These are phyloP conservation scores for Golovinomyces cichoracearum DNA, from an alignment of 2,329 filamentous ascomycete genomes.

Conservation along the genomic window DNA sequence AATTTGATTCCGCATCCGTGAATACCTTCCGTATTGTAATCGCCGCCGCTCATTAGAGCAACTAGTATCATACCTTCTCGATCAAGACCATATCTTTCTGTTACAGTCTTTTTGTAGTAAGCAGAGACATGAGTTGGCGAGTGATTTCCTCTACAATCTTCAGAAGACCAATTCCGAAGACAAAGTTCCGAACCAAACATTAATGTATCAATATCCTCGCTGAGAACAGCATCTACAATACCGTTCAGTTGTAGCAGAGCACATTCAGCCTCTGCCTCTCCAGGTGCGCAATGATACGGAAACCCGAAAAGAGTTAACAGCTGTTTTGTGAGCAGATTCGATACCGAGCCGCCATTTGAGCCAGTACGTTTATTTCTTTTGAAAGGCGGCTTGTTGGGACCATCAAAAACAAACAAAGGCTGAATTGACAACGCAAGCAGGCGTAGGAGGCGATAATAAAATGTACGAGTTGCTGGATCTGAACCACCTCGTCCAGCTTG, in stretches of 20 bases:
- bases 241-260: conserved; percentile 59
- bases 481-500: conserved; percentile 65
- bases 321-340: conserved; percentile 55
- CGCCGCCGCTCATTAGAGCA: conserved; percentile 81
- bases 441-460: conserved; percentile 73
- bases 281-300: conserved; percentile 59
- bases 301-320: conserved; percentile 70
- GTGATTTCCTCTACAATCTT: conserved; percentile 35
- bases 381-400: conserved; percentile 56
- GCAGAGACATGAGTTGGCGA: conserved; percentile 64
- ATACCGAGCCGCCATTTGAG: conserved; percentile 35
- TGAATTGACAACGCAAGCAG: conserved; percentile 55
- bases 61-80: conserved; percentile 79
- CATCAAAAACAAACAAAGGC: conserved; percentile 76
- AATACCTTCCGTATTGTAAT: conserved; percentile 75
- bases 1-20: conserved; percentile 67
- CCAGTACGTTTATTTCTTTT: conserved; percentile 63
- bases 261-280: conserved; percentile 90
- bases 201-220: conserved; percentile 86
- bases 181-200: conserved; percentile 81
- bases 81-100: conserved; percentile 33
- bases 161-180: conserved; percentile 59
- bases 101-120: conserved; percentile 37
- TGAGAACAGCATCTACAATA: conserved; percentile 76
- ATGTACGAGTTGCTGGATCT: conserved; percentile 69